Percentiles rank a stretch among this genome's conserved stretches.
Conservation (phyloP, 169 alveolate genomes). For the Plasmodium gallinaceum region DNA sequence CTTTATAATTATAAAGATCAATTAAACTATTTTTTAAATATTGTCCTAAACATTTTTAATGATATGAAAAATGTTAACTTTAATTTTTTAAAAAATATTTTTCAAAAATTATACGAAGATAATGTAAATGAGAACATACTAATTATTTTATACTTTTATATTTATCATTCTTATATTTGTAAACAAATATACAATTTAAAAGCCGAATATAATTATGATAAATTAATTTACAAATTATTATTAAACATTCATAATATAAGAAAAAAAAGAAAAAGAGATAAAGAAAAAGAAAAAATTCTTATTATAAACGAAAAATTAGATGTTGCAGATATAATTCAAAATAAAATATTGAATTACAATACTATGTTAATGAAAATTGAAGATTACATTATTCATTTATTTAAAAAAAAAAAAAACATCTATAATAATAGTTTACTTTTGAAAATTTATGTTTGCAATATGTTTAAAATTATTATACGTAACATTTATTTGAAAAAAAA, state of each 20-base stretch:
- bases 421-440: background rate
- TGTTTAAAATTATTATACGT: slow-evolving; percentile 29
- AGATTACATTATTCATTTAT: slow-evolving; percentile 28
- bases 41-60: slow-evolving; percentile 5
- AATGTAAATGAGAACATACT: slow-evolving; percentile 14
- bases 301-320: slow-evolving; percentile 53
- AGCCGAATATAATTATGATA: slow-evolving; percentile 41
- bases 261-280: slow-evolving; percentile 44
- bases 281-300: slow-evolving; percentile 42
- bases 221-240: slow-evolving; percentile 23
- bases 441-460: slow-evolving; percentile 15
- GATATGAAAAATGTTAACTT: background rate
- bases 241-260: slow-evolving; percentile 23
- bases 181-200: slow-evolving; percentile 16
- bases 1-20: background rate
- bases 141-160: slow-evolving; percentile 13
- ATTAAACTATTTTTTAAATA: slow-evolving; percentile 4
- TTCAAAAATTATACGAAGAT: slow-evolving; percentile 28
- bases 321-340: slow-evolving; percentile 47
- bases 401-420: slow-evolving; percentile 30
- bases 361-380: slow-evolving; percentile 2
- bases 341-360: slow-evolving; percentile 34
- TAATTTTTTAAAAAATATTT: slow-evolving; percentile 3
- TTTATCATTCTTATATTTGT: slow-evolving; percentile 28
- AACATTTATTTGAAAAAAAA: slow-evolving; percentile 28